phyloP scores from a whole-genome alignment of 805 yeast species.

The Kuraishia cidri region DNA sequence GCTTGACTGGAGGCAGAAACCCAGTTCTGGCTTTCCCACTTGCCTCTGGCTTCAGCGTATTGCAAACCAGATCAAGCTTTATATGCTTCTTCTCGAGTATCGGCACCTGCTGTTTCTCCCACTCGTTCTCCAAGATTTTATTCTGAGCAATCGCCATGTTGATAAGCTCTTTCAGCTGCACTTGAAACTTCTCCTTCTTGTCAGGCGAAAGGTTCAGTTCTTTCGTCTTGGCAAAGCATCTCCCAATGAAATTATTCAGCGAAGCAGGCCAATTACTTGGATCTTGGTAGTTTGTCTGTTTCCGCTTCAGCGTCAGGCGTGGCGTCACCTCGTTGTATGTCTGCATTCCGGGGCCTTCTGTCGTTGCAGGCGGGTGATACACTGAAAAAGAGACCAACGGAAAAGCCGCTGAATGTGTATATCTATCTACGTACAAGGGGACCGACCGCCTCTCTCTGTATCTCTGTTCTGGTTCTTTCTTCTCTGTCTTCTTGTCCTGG shows the following conservation, averaged over 20 bases:
- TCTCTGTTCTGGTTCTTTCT: too few relatives aligned
- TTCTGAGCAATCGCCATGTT: conserved; percentile 35
- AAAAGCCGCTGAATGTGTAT: too few relatives aligned
- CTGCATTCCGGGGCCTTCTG: too few relatives aligned
- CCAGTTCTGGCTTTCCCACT: neutral
- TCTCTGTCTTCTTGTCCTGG: too few relatives aligned
- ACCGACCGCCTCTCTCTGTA: too few relatives aligned
- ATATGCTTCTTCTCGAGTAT: conserved; percentile 15
- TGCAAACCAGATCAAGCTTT: neutral
- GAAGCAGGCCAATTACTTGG: conserved; percentile 40
- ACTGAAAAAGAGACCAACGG: too few relatives aligned
- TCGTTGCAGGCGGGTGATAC: too few relatives aligned
- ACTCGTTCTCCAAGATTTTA: conserved; percentile 39
- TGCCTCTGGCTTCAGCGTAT: neutral
- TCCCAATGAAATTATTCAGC: conserved; percentile 39
- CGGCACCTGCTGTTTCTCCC: conserved; percentile 46
- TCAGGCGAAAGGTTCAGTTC: conserved; percentile 21
- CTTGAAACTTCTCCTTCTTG: conserved; percentile 29
- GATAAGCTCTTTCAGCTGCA: conserved; percentile 39
- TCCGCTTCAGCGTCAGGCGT: neutral
- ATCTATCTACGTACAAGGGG: too few relatives aligned
- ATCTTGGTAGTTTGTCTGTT: neutral
- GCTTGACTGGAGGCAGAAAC: too few relatives aligned
- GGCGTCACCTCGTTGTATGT: too few relatives aligned
- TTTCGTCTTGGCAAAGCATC: conserved; percentile 32